Percentiles rank a stretch among this genome's conserved stretches.
These are phyloP conservation scores for Tricholoma hemisulphureum DNA, from an alignment of 768 basidiomycete genomes.

Conservation along the genomic window DNA sequence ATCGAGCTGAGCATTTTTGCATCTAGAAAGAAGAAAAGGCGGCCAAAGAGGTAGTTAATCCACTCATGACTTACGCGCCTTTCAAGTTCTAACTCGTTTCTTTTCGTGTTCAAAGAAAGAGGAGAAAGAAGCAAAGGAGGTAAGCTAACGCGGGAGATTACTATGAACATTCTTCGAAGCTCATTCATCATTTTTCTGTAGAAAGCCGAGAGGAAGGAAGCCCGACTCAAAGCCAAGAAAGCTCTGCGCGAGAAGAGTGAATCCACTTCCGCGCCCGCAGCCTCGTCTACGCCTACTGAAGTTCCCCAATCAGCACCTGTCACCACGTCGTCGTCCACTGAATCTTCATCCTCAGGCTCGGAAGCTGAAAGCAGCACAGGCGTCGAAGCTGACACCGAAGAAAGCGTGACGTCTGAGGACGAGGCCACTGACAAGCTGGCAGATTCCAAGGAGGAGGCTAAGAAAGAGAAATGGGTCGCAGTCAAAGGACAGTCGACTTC, in stretches of 20 bases:
- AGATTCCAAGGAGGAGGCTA: conserved; percentile 29
- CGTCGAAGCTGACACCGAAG: conserved; percentile 73
- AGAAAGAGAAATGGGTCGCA: conserved; percentile 75
- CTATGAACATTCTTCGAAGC: not conserved
- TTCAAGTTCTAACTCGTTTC: conserved; percentile 3
- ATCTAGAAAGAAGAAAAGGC: conserved; percentile 47
- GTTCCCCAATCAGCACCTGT: conserved; percentile 26
- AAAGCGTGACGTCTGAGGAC: conserved; percentile 74
- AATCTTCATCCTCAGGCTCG: conserved; percentile 44
- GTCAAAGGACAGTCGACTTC: conserved; percentile 52
- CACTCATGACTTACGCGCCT: not conserved
- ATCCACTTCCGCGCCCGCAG: conserved; percentile 28
- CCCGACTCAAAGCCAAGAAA: conserved; percentile 55
- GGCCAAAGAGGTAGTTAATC: conserved; percentile 39
- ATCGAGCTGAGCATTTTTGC: not conserved
- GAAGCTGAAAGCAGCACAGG: conserved; percentile 59
- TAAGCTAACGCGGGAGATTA: conserved; percentile 23
- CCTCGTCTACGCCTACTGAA: conserved; percentile 36
- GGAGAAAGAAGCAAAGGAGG: conserved; percentile 58
- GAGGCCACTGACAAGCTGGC: conserved; percentile 56
- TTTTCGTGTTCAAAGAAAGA: conserved; percentile 38
- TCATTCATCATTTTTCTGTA: conserved; percentile 24
- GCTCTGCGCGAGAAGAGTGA: conserved; percentile 41
- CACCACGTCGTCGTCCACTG: conserved; percentile 25
- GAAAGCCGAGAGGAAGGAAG: conserved; percentile 57